Evolutionary conservation across 805 yeast species (phyloP).

Genomic region (Yarrowia alimentaria): DNA sequence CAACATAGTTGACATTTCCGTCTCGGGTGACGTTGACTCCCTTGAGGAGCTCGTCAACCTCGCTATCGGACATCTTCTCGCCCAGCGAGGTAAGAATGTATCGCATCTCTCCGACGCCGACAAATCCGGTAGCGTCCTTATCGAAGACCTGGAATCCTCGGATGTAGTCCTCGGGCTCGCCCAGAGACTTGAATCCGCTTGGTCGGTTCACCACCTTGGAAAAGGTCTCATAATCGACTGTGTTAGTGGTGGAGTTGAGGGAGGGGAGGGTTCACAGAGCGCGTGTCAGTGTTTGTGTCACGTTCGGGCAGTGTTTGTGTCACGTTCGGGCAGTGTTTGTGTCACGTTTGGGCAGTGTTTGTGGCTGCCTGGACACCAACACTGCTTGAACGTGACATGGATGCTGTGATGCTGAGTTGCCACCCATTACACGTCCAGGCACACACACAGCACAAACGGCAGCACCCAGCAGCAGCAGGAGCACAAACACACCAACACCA

Average conservation of each 20-base stretch:
- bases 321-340: no score
- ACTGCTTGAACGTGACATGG: no score
- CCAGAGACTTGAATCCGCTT: conserved; percentile 81
- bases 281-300: no score
- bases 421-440: no score
- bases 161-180: conserved; percentile 88
- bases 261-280: no score
- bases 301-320: no score
- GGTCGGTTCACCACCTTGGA: conserved; percentile 77
- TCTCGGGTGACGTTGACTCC: conserved; percentile 93
- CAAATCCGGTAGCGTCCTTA: conserved; percentile 91
- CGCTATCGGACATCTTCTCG: conserved; percentile 84
- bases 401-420: no score
- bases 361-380: no score
- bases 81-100: conserved; percentile 95
- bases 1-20: conserved; percentile 89
- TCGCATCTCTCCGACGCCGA: conserved; percentile 94
- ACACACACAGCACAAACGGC: no score
- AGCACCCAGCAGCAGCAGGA: no score
- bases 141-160: conserved; percentile 97
- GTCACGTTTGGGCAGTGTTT: no score
- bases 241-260: conserved; percentile 36
- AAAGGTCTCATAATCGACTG: conserved; percentile 71
- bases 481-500: no score
- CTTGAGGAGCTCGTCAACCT: conserved; percentile 92